phyloP scores from a whole-genome alignment of 768 basidiomycete genomes.

The Tephrocybe sp. region DNA sequence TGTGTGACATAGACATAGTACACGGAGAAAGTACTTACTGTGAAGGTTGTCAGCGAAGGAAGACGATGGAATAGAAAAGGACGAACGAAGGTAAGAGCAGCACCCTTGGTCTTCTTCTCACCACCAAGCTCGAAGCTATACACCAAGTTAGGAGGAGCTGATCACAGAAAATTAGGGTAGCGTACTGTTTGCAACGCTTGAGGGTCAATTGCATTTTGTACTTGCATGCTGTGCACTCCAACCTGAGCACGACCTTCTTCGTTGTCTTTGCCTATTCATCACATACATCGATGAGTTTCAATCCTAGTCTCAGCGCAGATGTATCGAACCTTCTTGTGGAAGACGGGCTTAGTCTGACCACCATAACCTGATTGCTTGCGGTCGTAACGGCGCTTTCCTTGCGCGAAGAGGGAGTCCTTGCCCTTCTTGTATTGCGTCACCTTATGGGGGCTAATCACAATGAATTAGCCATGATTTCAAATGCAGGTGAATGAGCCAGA shows the following conservation, averaged over 20 bases:
- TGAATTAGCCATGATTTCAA: background rate
- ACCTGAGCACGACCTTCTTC: conserved; percentile 97
- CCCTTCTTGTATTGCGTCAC: conserved; percentile 99
- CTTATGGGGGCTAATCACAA: conserved; percentile 82
- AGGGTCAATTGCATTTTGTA: conserved; percentile 95
- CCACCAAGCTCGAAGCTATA: conserved; percentile 96
- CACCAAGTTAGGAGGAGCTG: background rate
- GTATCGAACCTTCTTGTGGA: conserved; percentile 94
- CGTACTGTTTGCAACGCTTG: conserved; percentile 99
- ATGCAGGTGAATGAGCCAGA: conserved; percentile 8
- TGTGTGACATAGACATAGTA: conserved; percentile 19
- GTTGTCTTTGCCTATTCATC: conserved; percentile 84
- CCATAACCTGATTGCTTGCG: conserved; percentile 98
- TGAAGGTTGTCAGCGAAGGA: background rate
- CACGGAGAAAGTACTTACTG: conserved; percentile 19
- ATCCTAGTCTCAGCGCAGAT: background rate
- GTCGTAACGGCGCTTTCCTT: conserved; percentile 99
- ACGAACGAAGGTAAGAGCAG: conserved; percentile 91
- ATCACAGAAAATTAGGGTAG: background rate
- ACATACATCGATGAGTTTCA: background rate
- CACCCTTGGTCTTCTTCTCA: conserved; percentile 99
- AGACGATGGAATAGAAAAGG: background rate
- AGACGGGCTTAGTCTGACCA: conserved; percentile 99
- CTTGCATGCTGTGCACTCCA: conserved; percentile 98
- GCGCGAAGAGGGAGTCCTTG: conserved; percentile 95